Evolutionary conservation across 2,329 filamentous ascomycete genomes (phyloP).

Genomic region (Monosporascus sp.): DNA sequence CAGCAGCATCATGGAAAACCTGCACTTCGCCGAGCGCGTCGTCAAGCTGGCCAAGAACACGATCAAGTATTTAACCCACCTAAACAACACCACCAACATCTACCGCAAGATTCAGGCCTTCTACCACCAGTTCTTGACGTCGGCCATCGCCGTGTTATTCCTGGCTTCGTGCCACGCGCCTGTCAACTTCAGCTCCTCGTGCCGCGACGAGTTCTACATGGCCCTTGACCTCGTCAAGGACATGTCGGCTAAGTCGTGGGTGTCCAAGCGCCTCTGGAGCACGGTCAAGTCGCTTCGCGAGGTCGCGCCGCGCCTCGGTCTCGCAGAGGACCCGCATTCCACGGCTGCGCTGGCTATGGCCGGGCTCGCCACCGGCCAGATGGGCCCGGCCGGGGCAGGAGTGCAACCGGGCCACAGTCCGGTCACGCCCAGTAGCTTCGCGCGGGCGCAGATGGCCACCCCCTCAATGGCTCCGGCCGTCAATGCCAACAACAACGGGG

Average conservation of each 20-base stretch:
- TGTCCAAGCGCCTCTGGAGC: constrained; percentile 68
- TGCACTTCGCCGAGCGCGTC: constrained; percentile 65
- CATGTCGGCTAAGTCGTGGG: constrained; percentile 64
- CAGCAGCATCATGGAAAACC: constrained; percentile 73
- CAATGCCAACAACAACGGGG: constrained; percentile 34
- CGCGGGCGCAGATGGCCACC: constrained; percentile 7
- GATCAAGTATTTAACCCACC: constrained; percentile 62
- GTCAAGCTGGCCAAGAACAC: constrained; percentile 74
- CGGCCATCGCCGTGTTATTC: constrained; percentile 69
- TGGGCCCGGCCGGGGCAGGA: constrained; percentile 6
- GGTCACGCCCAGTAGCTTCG: neutral
- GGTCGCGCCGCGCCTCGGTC: constrained; percentile 63
- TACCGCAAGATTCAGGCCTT: constrained; percentile 69
- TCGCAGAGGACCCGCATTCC: constrained; percentile 48
- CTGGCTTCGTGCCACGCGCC: constrained; percentile 72
- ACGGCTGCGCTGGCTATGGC: constrained; percentile 51
- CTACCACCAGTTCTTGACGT: constrained; percentile 76
- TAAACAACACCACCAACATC: constrained; percentile 67
- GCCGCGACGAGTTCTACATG: constrained; percentile 73
- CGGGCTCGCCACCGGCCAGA: constrained; percentile 40
- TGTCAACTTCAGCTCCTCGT: constrained; percentile 60
- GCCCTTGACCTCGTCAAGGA: constrained; percentile 69
- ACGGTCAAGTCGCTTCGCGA: constrained; percentile 67
- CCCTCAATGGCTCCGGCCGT: constrained; percentile 7
- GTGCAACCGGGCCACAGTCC: constrained; percentile 5